phyloP scores from a whole-genome alignment of 1,284 basidiomycete genomes.

The Pseudozyma tsukubaensis region DNA sequence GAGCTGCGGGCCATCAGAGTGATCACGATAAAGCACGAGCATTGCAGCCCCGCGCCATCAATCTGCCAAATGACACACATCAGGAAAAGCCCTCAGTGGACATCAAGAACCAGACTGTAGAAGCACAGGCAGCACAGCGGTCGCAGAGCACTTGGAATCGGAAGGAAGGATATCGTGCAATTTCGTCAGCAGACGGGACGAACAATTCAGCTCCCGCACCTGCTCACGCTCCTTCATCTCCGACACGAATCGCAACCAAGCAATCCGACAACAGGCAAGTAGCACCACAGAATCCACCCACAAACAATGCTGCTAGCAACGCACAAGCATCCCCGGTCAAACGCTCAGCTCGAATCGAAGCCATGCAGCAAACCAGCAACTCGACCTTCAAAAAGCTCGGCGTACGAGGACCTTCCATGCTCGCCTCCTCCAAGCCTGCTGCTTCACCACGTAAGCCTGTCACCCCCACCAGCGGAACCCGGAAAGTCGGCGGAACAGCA shows the following conservation, averaged over 20 bases:
- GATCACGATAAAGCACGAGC: not conserved
- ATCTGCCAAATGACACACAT: conserved; percentile 6
- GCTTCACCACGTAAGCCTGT: conserved; percentile 23
- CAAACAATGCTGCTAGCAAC: not conserved
- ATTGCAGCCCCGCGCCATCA: conserved; percentile 18
- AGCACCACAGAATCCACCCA: not conserved
- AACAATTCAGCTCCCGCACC: conserved; percentile 1
- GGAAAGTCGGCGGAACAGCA: conserved; percentile 2
- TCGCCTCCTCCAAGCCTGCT: conserved; percentile 8
- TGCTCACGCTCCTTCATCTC: too few species aligned
- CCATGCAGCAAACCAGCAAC: conserved; percentile 33
- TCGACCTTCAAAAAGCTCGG: conserved; percentile 33
- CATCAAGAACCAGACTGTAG: not conserved
- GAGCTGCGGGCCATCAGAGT: not conserved
- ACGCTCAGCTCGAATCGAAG: conserved; percentile 42
- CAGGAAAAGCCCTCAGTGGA: not conserved
- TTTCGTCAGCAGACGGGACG: too few species aligned
- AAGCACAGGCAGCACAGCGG: not conserved
- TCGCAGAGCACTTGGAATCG: not conserved
- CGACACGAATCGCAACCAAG: not conserved
- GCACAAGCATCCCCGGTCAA: conserved; percentile 30
- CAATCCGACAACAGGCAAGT: not conserved
- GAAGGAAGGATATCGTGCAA: not conserved
- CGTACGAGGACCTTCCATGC: conserved; percentile 28
- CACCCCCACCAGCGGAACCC: not conserved